phyloP scores from a whole-genome alignment of 2,329 filamentous ascomycete species.

The Sarocladium kiliense region DNA sequence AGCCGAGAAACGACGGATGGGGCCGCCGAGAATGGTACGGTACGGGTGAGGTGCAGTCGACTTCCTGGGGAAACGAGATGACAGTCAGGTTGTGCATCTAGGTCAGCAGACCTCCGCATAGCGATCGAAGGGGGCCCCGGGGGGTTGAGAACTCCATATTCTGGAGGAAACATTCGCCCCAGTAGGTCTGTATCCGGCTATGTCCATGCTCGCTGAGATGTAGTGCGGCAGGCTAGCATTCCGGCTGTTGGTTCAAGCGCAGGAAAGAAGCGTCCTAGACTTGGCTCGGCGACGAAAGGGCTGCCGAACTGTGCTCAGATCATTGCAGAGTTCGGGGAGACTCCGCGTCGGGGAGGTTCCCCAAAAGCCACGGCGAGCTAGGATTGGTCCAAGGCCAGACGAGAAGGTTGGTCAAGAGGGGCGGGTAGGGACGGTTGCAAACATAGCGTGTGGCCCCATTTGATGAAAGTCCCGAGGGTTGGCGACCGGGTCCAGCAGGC shows the following conservation, averaged over 20 bases:
- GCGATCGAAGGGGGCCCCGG: neutral
- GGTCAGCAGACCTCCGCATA: constrained; percentile 7
- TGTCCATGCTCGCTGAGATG: neutral
- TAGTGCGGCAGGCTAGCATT: neutral
- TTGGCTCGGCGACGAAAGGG: neutral
- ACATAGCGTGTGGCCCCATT: neutral
- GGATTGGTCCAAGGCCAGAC: constrained; percentile 5
- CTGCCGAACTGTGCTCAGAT: neutral
- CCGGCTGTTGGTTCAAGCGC: constrained; percentile 4
- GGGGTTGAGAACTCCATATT: neutral
- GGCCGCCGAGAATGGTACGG: neutral
- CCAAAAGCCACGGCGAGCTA: constrained; percentile 2
- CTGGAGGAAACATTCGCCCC: neutral
- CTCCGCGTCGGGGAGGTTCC: constrained; percentile 10
- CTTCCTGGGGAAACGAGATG: constrained; percentile 8
- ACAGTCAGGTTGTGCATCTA: neutral
- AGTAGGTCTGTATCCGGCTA: neutral
- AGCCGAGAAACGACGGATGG: constrained; percentile 6
- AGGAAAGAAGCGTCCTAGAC: neutral
- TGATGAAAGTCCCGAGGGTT: constrained; percentile 4
- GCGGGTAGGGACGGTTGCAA: neutral
- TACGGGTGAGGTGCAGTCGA: neutral
- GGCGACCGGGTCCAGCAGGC: neutral
- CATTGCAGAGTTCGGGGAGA: constrained; percentile 3
- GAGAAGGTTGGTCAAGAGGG: neutral